Evolutionary conservation across 1,284 basidiomycete genomes (phyloP), one percentile per base, ranked within the genome.

Genomic region (Tilletiaria anomala): DNA sequence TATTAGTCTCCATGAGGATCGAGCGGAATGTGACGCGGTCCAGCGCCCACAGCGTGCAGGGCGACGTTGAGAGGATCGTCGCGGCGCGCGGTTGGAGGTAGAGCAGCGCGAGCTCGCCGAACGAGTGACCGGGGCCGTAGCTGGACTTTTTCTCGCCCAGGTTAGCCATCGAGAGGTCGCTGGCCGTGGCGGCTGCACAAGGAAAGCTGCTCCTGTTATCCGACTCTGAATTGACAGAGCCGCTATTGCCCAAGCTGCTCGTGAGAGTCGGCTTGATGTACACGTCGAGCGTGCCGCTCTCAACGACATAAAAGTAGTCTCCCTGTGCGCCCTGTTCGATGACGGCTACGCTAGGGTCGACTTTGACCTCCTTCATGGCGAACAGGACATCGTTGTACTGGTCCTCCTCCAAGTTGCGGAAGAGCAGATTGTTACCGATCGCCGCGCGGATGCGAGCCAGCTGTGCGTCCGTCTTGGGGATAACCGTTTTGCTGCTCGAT

Each of bases 1-100:
- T 45, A 47, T 61, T 63, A 35, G 58, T 53, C 40, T 61, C 56
- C 45, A 61, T 59, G 40, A 97, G 82, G 69, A 97, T 96, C n/a
- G 86, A 91, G 32, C 91, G 79, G 79, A 97, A 97, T 1, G 89
- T 96, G 58, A 93, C 86, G 41, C 91, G 82, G 71, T 97, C 91
- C 45, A 97, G 73, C 5, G 84, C 81, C 91, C 91, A 97, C 23
- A 96, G 73, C 5, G 82, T 87, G 39, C 83, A 88, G 5, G 58
- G 51, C 42, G 83, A 79, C 31, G 82, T 78, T 3, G 89, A 80
- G 21, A 94, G 70, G 37, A 97, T 87, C 2, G 87, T 87, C 4
- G 93, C 91, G 4, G 88, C 87, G 37, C 91, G 82, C 22, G 87
- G 86, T 57, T 93, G 87, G 35, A 87, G 87, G 70, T 99, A 93